Conservation (phyloP, 306 rosid genomes). For the Sophora flavescens region DNA sequence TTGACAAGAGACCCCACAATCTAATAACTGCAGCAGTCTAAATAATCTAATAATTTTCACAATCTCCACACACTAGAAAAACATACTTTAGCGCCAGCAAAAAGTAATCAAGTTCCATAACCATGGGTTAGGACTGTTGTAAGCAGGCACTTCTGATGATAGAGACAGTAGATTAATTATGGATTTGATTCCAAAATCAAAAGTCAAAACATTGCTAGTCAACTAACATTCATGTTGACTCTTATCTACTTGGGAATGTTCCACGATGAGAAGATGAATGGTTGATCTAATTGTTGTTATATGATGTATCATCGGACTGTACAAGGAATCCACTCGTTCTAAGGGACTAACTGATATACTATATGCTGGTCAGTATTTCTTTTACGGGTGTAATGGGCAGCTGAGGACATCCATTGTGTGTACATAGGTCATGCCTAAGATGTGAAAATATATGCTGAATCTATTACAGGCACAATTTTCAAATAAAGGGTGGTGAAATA, state of each 20-base stretch:
- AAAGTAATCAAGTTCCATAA: conserved; percentile 25
- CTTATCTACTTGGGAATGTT: background rate
- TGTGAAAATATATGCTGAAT: background rate
- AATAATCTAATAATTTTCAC: background rate
- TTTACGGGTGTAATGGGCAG: background rate
- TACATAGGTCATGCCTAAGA: background rate
- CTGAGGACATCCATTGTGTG: conserved; percentile 2
- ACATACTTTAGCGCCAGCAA: background rate
- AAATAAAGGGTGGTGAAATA: background rate
- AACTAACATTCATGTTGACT: conserved; percentile 22
- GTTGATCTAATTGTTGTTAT: conserved; percentile 8
- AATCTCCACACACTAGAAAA: conserved; percentile 6
- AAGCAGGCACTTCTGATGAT: conserved; percentile 12
- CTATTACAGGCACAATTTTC: conserved; percentile 3
- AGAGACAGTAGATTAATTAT: conserved; percentile 8
- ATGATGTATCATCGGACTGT: conserved; percentile 14
- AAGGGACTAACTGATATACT: background rate
- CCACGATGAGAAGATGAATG: background rate
- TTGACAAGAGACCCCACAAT: background rate
- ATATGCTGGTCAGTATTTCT: background rate
- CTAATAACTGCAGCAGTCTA: conserved; percentile 1
- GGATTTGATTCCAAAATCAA: conserved; percentile 9
- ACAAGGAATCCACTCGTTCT: background rate
- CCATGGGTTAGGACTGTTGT: conserved; percentile 16
- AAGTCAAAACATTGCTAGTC: conserved; percentile 14